Base-by-base conservation (phyloP, 1,284 basidiomycete genomes). In the Melampsora larici-populina region DNA sequence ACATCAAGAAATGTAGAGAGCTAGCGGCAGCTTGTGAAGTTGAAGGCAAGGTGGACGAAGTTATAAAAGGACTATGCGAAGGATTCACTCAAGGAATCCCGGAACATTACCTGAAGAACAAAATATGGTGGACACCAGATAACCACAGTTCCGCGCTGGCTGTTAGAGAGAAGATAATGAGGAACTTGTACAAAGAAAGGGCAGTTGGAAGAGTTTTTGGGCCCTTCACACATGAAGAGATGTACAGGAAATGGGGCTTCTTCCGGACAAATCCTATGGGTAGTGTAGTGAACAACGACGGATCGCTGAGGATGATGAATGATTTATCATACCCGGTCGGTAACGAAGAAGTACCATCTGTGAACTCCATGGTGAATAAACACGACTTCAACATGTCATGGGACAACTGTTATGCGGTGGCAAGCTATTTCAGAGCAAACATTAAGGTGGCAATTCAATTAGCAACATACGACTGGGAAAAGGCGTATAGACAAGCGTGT, bases 31-130 rank as follows among this genome's bases (percentile, higher is more conserved):
- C 36, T 13, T 2, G 7, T 43, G 24, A 21, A 24, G 11, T 67
- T 5, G n/a, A 36, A 43, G 11, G 2, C 15, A 43, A 13, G 43
- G 31, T 8, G 13, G 6, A 43, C 8, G 65, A 67, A 24, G 65
- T 67, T 5, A 40, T 67, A 40, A 17, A 67, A 18, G 65, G 65
- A 8, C 46, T 67, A 18, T 2, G 5, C 13, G 5, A 43, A n/a
- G 65, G 65, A 2, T 67, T 67, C 65, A 8, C 9, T 26, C 65
- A 67, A 67, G 65, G 65, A 46, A 67, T 67, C 9, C 65, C 65
- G 7, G 29, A 67, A 7, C 65, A 67, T 36, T 15, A 6, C 2
- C 6, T 67, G 17, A 8, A 43, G 21, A 21, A 46, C n/a, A n/a
- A n/a, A n/a, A n/a, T n/a, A n/a, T n/a, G n/a, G n/a, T n/a, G n/a